A percentile compares a stretch with the other conserved stretches of the same genome.
Conservation (phyloP, 164 flowering plant species). For the Saururus chinensis region DNA sequence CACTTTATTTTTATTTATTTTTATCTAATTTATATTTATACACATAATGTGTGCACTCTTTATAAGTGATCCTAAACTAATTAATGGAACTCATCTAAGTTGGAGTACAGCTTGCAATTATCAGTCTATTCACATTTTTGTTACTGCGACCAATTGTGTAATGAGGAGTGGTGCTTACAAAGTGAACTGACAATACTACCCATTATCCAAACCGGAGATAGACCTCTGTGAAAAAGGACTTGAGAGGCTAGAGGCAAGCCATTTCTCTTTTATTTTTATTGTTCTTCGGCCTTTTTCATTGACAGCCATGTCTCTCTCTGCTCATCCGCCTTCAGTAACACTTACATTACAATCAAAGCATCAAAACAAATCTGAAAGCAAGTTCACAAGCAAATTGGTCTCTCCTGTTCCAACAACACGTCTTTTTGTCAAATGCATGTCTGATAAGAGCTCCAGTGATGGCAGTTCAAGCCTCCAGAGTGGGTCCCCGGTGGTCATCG, state of each 20-base stretch:
- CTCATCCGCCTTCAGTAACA: not conserved
- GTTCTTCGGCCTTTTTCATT: not conserved
- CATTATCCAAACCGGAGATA: not conserved
- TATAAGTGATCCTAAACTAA: too few species aligned
- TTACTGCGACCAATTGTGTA: too few species aligned
- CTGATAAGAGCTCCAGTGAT: not conserved
- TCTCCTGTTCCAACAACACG: not conserved
- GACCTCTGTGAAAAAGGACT: not conserved
- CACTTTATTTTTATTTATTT: too few species aligned
- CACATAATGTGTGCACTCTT: too few species aligned
- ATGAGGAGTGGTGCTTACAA: too few species aligned
- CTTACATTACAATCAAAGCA: not conserved
- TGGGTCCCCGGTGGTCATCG: constrained; percentile 23
- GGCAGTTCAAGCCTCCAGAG: constrained; percentile 10
- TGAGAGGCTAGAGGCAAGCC: too few species aligned
- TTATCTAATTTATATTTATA: too few species aligned
- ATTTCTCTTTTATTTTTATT: not conserved
- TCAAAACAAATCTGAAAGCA: not conserved
- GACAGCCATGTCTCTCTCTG: constrained; percentile 1
- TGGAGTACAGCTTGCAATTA: too few species aligned
- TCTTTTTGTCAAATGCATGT: constrained; percentile 3
- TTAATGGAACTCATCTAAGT: too few species aligned
- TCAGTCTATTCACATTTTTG: too few species aligned
- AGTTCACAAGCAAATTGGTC: too few species aligned
- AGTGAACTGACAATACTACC: not conserved